These are phyloP conservation scores for Termitomyces sp. DNA, from an alignment of 1,284 basidiomycete species.

Conservation along the genomic window DNA sequence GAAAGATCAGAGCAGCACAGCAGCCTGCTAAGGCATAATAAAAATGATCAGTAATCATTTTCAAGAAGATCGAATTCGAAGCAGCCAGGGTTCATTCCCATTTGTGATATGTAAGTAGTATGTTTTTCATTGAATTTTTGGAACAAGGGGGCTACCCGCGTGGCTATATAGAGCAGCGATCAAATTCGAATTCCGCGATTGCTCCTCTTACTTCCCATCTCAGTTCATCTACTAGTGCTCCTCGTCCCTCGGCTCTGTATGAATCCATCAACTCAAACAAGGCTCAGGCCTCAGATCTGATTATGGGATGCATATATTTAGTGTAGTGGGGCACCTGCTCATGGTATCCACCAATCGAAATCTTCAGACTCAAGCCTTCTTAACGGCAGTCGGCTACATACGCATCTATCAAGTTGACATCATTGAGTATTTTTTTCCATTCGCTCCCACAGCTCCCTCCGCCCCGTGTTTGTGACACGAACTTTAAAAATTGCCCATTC, in stretches of 20 bases:
- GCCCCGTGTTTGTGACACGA: background rate
- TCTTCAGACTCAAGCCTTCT: background rate
- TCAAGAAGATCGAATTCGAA: background rate
- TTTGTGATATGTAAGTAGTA: background rate
- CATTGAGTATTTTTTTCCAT: background rate
- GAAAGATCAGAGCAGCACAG: background rate
- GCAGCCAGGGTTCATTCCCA: background rate
- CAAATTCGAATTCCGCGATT: no score
- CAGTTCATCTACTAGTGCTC: no score
- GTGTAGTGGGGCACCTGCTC: background rate
- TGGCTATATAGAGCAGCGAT: no score
- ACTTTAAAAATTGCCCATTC: background rate
- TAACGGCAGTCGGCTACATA: background rate
- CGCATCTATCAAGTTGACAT: background rate
- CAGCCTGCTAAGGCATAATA: background rate
- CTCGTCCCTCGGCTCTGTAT: no score
- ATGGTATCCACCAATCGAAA: background rate
- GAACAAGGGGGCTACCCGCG: no score
- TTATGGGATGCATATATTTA: background rate
- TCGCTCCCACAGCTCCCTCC: background rate
- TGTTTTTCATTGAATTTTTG: background rate
- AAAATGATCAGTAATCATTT: background rate
- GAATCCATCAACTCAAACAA: background rate
- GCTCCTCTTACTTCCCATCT: no score
- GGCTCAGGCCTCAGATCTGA: no score